Evolutionary conservation across 768 basidiomycete genomes (phyloP).

Genomic region (Cyclocybe aegerita): DNA sequence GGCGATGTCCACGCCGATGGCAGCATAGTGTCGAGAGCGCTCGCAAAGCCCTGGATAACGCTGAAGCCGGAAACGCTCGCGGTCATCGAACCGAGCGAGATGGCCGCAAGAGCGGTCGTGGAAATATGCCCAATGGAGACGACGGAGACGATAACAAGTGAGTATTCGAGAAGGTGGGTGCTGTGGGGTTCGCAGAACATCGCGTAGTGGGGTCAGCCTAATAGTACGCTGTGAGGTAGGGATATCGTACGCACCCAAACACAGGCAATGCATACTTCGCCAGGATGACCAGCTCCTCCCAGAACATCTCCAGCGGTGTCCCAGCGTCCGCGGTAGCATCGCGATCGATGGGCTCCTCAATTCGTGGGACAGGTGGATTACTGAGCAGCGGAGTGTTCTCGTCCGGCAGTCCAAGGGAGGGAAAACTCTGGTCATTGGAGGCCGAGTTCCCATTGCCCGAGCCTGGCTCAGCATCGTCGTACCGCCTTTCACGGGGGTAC

Average conservation of each 20-base stretch:
- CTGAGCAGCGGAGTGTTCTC: conserved; percentile 62
- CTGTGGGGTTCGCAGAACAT: conserved; percentile 31
- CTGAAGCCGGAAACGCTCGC: conserved; percentile 74
- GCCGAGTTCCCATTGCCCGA: neutral
- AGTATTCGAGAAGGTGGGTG: conserved; percentile 82
- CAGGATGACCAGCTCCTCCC: conserved; percentile 62
- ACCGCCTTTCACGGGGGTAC: conserved; percentile 13
- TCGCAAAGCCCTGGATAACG: conserved; percentile 79
- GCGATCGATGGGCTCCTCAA: conserved; percentile 47
- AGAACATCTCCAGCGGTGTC: conserved; percentile 36
- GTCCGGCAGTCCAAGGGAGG: conserved; percentile 9
- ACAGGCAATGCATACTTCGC: conserved; percentile 68
- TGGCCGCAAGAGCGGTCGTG: conserved; percentile 84
- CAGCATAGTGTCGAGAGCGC: conserved; percentile 89
- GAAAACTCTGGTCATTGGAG: neutral
- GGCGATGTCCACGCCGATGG: conserved; percentile 94
- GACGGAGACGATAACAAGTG: conserved; percentile 80
- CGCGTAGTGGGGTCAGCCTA: neutral
- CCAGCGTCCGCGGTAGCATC: conserved; percentile 29
- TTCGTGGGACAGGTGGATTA: conserved; percentile 52
- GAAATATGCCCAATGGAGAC: conserved; percentile 90
- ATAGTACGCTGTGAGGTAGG: neutral
- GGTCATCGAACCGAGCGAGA: conserved; percentile 73
- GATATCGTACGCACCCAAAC: conserved; percentile 51
- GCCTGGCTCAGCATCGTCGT: neutral